Evolutionary conservation across 441 rosid genomes (phyloP).

Genomic region (Codiaeum variegatum): DNA sequence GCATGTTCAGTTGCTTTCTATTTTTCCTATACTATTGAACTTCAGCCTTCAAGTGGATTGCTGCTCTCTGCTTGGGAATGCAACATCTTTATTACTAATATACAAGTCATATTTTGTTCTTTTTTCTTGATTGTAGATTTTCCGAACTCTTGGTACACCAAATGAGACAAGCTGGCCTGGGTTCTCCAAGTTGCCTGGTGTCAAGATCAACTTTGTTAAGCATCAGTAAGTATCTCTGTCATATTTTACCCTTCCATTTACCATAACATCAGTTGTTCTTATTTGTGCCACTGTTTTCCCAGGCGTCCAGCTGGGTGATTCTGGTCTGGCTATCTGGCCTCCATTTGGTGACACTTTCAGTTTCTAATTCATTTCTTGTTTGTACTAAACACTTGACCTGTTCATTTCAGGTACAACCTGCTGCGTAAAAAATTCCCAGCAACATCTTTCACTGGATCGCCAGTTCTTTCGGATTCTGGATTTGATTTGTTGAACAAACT

Average conservation of each 20-base stretch:
- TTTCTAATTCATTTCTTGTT: conserved; percentile 28
- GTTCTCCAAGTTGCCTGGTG: conserved; percentile 87
- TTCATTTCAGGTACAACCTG: conserved; percentile 85
- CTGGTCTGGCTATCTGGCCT: conserved; percentile 83
- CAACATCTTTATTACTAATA: conserved; percentile 14
- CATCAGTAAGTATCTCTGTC: conserved; percentile 74
- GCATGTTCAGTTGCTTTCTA: conserved; percentile 2
- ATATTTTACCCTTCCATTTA: conserved; percentile 21
- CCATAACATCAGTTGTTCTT: conserved; percentile 34
- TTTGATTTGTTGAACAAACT: conserved; percentile 93
- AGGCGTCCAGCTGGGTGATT: conserved; percentile 93
- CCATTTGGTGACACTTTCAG: conserved; percentile 53
- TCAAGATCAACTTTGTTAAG: conserved; percentile 94
- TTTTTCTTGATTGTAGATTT: conserved; percentile 51
- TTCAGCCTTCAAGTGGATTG: neutral
- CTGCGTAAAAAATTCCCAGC: conserved; percentile 96
- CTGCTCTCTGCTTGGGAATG: conserved; percentile 1
- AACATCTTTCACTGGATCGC: conserved; percentile 93
- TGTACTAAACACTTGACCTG: conserved; percentile 43
- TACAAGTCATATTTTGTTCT: neutral
- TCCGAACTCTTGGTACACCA: conserved; percentile 87
- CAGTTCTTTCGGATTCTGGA: conserved; percentile 95
- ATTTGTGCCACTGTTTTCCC: conserved; percentile 67
- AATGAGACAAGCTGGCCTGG: conserved; percentile 97
- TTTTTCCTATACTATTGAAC: neutral